Conservation (phyloP, 768 basidiomycete genomes). For the Exidia glandulosa region DNA sequence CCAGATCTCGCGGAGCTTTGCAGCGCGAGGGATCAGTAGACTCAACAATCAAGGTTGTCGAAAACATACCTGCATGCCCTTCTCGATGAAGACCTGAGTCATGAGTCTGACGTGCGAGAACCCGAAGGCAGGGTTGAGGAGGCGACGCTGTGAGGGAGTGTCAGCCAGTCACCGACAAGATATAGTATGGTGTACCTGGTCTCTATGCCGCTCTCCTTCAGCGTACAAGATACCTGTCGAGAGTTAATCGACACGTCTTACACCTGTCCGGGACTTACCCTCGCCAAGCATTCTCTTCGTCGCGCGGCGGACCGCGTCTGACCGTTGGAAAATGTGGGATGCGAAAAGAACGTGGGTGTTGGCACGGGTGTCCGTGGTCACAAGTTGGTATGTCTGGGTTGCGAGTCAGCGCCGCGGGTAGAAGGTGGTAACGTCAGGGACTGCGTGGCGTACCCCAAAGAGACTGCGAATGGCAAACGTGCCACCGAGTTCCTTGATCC, state of each 20-base stretch:
- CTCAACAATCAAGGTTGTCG: neutral
- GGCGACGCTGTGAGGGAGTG: neutral
- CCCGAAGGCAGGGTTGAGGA: constrained; percentile 55
- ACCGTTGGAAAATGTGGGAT: constrained; percentile 44
- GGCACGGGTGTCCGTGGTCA: constrained; percentile 51
- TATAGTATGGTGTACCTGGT: neutral
- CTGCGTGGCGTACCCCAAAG: neutral
- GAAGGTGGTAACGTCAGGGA: neutral
- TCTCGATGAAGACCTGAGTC: constrained; percentile 45
- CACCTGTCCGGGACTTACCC: neutral
- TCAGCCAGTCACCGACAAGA: neutral
- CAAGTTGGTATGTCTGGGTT: constrained; percentile 23
- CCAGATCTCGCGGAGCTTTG: constrained; percentile 14
- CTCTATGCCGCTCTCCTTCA: neutral
- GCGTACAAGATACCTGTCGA: neutral
- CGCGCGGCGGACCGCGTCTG: constrained; percentile 25
- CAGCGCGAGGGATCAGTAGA: neutral
- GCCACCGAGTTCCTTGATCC: neutral
- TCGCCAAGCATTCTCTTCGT: constrained; percentile 31
- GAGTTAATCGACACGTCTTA: neutral
- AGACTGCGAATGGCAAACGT: neutral
- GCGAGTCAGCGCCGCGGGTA: neutral
- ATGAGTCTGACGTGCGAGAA: constrained; percentile 45
- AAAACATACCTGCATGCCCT: constrained; percentile 35
- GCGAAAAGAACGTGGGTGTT: constrained; percentile 55